Percentiles rank a stretch among this genome's conserved stretches.
Conservation (phyloP, 208 protist genomes). For the Leptomonas seymouri region DNA sequence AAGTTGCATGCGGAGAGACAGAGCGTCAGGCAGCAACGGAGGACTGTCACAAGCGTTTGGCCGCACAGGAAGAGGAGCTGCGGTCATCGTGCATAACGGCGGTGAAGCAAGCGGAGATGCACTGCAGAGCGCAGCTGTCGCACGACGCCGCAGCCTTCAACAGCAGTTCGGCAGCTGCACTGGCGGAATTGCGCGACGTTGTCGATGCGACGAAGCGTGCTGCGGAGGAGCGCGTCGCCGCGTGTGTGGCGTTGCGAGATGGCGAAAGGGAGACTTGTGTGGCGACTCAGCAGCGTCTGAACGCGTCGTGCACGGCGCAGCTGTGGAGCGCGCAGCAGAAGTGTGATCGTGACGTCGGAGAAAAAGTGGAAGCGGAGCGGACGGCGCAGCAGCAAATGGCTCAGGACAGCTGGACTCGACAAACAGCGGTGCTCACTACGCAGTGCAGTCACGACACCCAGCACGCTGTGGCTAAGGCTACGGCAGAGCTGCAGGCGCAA, state of each 20-base stretch:
- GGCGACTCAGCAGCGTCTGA: slow-evolving; percentile 8
- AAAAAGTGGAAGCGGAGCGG: slow-evolving; percentile 13
- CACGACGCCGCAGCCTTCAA: slow-evolving; percentile 9
- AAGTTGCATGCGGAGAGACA: slow-evolving; percentile 2
- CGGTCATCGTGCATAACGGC: slow-evolving; percentile 16
- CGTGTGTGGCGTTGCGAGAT: slow-evolving; percentile 4
- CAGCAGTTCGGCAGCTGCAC: slow-evolving; percentile 1
- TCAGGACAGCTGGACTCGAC: not conserved
- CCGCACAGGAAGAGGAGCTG: slow-evolving; percentile 4
- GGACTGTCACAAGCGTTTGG: slow-evolving; percentile 1
- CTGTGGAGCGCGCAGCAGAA: not conserved
- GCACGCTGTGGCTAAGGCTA: slow-evolving; percentile 2
- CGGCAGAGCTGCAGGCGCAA: not conserved
- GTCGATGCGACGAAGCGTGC: not conserved
- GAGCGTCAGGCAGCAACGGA: slow-evolving; percentile 10
- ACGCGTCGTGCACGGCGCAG: slow-evolving; percentile 11
- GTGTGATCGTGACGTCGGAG: not conserved
- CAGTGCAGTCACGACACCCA: slow-evolving; percentile 15
- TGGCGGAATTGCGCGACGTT: slow-evolving; percentile 7
- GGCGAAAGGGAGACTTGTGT: not conserved
- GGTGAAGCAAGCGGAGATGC: slow-evolving; percentile 3
- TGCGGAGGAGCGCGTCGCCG: not conserved
- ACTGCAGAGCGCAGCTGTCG: slow-evolving; percentile 4
- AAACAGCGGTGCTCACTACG: slow-evolving; percentile 4
- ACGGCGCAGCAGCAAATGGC: slow-evolving; percentile 2